Conservation (phyloP, 495 filamentous ascomycete genomes). For the Glonium stellatum region DNA sequence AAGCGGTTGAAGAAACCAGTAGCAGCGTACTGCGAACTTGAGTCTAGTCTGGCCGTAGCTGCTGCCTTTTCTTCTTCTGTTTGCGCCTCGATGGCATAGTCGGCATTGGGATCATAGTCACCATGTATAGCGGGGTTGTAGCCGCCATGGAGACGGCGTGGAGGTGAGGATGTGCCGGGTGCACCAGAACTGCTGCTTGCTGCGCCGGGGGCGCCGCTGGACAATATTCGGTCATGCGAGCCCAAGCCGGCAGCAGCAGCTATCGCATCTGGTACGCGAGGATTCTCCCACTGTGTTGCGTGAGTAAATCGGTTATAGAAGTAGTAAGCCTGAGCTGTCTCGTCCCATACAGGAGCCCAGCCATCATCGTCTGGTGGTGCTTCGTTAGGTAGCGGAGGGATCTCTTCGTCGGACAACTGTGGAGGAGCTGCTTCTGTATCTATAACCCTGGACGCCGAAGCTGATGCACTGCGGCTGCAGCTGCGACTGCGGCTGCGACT, state of each 20-base stretch:
- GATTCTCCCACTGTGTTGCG: conserved; percentile 82
- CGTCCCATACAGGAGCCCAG: conserved; percentile 83
- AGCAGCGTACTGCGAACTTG: conserved; percentile 48
- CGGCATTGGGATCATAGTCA: conserved; percentile 86
- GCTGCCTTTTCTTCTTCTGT: conserved; percentile 36
- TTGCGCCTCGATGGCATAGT: conserved; percentile 57
- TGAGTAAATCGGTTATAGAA: conserved; percentile 83
- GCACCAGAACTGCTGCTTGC: conserved; percentile 13
- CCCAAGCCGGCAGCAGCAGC: conserved; percentile 9
- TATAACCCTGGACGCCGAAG: neutral
- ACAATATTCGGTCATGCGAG: conserved; percentile 18
- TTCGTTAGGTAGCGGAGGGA: conserved; percentile 43
- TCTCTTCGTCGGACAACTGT: conserved; percentile 27
- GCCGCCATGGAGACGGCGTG: conserved; percentile 44
- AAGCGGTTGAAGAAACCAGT: conserved; percentile 84
- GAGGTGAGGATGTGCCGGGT: conserved; percentile 16
- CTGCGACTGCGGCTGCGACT: neutral
- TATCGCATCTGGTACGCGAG: conserved; percentile 55
- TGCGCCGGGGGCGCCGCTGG: conserved; percentile 17
- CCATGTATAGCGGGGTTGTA: conserved; percentile 97
- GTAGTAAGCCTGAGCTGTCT: conserved; percentile 63
- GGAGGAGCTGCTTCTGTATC: conserved; percentile 7
- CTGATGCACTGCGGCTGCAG: neutral
- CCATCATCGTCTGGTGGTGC: conserved; percentile 63
- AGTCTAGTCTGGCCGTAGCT: conserved; percentile 33